Evolutionary conservation across 2,329 filamentous ascomycete genomes (phyloP).

Genomic region (Aspergillus glaucus): DNA sequence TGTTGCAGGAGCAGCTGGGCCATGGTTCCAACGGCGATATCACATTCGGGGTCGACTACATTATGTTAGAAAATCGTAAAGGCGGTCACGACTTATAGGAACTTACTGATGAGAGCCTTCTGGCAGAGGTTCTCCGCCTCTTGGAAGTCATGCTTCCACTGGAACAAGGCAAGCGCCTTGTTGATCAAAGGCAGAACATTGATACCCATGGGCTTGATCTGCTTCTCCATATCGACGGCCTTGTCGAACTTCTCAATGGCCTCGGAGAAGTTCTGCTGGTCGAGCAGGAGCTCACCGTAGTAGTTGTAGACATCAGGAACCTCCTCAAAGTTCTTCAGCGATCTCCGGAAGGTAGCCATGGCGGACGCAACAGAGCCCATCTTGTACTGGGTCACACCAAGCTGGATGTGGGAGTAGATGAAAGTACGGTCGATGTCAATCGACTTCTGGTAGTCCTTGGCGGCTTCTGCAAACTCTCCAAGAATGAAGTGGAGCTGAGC

Average conservation of each 20-base stretch:
- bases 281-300: constrained; percentile 92
- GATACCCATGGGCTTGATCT: constrained; percentile 88
- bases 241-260: constrained; percentile 97
- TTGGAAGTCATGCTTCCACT: constrained; percentile 94
- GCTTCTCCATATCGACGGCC: constrained; percentile 98
- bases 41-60: constrained; percentile 91
- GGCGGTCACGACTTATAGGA: not conserved
- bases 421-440: constrained; percentile 94
- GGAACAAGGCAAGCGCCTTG: constrained; percentile 94
- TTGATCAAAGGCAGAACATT: constrained; percentile 97
- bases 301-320: constrained; percentile 99
- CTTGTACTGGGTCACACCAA: constrained; percentile 99
- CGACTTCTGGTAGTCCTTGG: constrained; percentile 98
- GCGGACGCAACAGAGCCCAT: constrained; percentile 96
- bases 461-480: constrained; percentile 82
- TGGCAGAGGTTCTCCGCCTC: constrained; percentile 95
- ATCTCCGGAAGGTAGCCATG: constrained; percentile 95
- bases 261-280: constrained; percentile 92
- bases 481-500: constrained; percentile 98
- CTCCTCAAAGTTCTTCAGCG: constrained; percentile 97
- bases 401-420: constrained; percentile 99
- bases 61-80: constrained; percentile 10
- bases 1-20: constrained; percentile 95
- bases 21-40: constrained; percentile 98
- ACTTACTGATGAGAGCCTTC: constrained; percentile 92